Percentiles rank a stretch among this genome's conserved stretches.
Evolutionary conservation across 257 asterid species (phyloP).

Genomic region (Gardenia jasminoides): DNA sequence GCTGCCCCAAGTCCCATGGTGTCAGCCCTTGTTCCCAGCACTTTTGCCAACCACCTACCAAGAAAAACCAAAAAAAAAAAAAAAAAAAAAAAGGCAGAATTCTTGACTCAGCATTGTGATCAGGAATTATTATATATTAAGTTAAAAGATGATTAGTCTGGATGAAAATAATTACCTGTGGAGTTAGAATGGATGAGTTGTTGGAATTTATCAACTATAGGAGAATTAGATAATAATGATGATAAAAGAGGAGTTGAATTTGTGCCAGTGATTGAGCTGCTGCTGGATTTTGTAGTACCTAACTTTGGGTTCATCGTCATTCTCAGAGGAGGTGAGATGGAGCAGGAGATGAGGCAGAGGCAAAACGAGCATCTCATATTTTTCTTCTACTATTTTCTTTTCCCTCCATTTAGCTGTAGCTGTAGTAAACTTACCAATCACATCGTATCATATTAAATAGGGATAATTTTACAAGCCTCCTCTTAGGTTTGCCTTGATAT

Average conservation of each 20-base stretch:
- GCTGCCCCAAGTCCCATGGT: constrained; percentile 89
- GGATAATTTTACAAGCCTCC: too few species aligned
- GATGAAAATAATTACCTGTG: constrained; percentile 32
- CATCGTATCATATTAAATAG: too few species aligned
- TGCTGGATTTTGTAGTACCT: too few species aligned
- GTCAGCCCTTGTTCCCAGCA: constrained; percentile 78
- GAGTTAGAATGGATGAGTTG: constrained; percentile 42
- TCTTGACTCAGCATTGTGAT: not conserved
- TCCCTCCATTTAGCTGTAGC: too few species aligned
- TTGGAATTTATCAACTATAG: constrained; percentile 40
- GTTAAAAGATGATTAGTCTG: not conserved
- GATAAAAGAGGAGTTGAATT: not conserved
- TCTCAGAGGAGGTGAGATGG: too few species aligned
- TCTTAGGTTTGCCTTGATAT: too few species aligned
- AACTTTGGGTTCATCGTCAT: too few species aligned
- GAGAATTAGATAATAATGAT: not conserved
- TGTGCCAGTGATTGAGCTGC: not conserved
- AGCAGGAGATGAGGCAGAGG: too few species aligned
- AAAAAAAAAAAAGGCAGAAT: not conserved
- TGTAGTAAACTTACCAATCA: too few species aligned
- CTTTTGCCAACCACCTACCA: constrained; percentile 69
- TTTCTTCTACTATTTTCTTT: too few species aligned
- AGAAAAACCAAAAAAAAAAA: not conserved
- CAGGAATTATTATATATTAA: not conserved
- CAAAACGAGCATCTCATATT: too few species aligned